A percentile compares a stretch with the other conserved stretches of the same genome.
Conservation (phyloP, 2,329 filamentous ascomycete species). For the Penicillium psychrosexuale region DNA sequence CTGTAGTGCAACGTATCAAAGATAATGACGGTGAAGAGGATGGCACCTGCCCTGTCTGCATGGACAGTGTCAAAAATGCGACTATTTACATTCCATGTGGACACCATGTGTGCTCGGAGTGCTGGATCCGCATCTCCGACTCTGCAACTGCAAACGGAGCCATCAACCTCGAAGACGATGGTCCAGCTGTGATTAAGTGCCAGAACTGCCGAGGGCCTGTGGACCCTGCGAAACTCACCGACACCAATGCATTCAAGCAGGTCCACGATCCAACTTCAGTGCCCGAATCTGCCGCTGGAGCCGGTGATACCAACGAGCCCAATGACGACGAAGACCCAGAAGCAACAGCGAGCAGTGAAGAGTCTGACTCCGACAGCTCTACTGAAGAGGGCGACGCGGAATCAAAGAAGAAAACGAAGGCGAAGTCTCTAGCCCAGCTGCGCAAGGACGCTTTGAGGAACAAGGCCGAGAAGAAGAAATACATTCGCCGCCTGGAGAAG, state of each 20-base stretch:
- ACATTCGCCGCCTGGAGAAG: slow-evolving; percentile 65
- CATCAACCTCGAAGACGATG: slow-evolving; percentile 56
- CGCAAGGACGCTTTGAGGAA: slow-evolving; percentile 66
- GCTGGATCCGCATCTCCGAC: slow-evolving; percentile 67
- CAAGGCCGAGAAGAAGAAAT: slow-evolving; percentile 62
- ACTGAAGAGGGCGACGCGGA: slow-evolving; percentile 34
- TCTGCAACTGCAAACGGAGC: slow-evolving; percentile 36
- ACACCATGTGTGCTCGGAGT: slow-evolving; percentile 74
- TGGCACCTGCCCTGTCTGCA: slow-evolving; percentile 68
- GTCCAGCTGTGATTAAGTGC: slow-evolving; percentile 58
- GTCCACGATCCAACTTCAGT: slow-evolving; percentile 61
- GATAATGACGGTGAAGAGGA: slow-evolving; percentile 60
- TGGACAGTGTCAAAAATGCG: slow-evolving; percentile 71
- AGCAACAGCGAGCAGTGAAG: slow-evolving; percentile 16
- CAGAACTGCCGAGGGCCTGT: slow-evolving; percentile 70
- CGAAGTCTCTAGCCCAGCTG: slow-evolving; percentile 59
- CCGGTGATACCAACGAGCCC: slow-evolving; percentile 31
- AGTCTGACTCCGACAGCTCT: slow-evolving; percentile 25
- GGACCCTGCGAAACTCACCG: slow-evolving; percentile 67
- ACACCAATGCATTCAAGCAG: slow-evolving; percentile 69
- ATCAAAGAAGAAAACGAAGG: slow-evolving; percentile 46
- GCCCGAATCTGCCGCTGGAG: slow-evolving; percentile 21
- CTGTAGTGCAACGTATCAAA: slow-evolving; percentile 66
- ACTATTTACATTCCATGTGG: slow-evolving; percentile 79
- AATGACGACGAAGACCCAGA: slow-evolving; percentile 42